Base-by-base conservation (phyloP, 441 rosid species). In the Erysimum pusillum region DNA sequence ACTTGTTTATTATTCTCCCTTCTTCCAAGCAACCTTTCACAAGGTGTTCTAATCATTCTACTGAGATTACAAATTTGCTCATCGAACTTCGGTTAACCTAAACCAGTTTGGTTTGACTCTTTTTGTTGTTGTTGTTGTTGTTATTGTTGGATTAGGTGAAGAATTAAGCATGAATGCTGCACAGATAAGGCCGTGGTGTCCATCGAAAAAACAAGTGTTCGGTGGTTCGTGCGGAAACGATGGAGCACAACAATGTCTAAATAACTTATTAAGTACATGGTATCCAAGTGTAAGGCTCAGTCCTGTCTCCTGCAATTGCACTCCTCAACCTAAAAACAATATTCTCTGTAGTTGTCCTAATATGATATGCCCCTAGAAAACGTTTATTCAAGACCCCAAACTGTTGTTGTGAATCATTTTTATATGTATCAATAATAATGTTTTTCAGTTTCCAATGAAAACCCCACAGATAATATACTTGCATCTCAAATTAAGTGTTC, bases 191-290 rank as follows among this genome's bases (percentile, higher is more conserved):
- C 59, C 41, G 3, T 69, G 80, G 71, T 63, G 71, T 9, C 75
- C 75, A 5, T 63, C 60, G 22, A 76, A 70, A 39, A 28, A 46
- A 31, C 80, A 76, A 63, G 38, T 49, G 7, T 76, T 76, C 38
- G 36, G 46, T 36, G 71, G 76, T 45, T 46, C 71, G 11, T 76
- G 80, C 38, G 31, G 60, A 56, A 17, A 22, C 2, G 70, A 76
- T 63, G 76, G 80, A 70, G 72, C 53, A 28, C 76, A 76, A 70
- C 46, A 76, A 57, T 70, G 80, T 63, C 67, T 76, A 46, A 48
- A 70, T 69, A 49, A 54, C 60, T 63, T 69, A 46, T 15, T 63
- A 49, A 58, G 65, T 61, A 69, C 75, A 53, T 76, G 75, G 71
- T 1, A 53, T 42, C 32, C 75, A 52, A 34, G 44, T 25, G 65